Evolutionary conservation across 129 eudicot species (phyloP), one percentile per base, ranked within the genome.

Genomic region (Deinandra increscens): DNA sequence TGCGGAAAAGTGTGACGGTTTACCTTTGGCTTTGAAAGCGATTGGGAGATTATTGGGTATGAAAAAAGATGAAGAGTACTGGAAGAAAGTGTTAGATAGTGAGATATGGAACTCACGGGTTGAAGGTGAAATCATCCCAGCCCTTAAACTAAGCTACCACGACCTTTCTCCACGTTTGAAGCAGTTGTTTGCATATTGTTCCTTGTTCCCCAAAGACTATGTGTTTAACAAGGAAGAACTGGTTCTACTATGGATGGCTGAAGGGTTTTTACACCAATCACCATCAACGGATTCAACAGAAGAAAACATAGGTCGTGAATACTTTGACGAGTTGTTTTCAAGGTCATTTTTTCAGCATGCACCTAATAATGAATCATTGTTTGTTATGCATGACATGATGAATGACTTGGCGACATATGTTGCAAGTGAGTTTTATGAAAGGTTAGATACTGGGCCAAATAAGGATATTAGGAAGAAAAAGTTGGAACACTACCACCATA

Each of bases 361-460:
- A 29, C 48, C 71, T 66, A 48, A 60, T 29, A 20, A 46, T 11
- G 62, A 22, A 43, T 77, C 70, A 1, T 14, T 48, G 19, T 77
- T 36, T 45, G 71, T 75, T 22, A 75, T 80, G 82, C 83, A 84
- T 74, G 85, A 84, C 54, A 43, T 84, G 14, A 74, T 77, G 48
- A 66, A 74, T 66, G 83, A 81, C 48, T 45, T 80, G 22, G 80
- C 83, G 3, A 67, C 59, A 20, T 66, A 23, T 38, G 79, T 80
- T 72, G 80, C 77, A 18, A 77, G 81, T 5, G 75, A 49, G 3
- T 60, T 69, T 38, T 66, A 68, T 33, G 20, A 60, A 9, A 70
- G 74, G 70, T 42, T 76, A 42, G 86, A 84, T 17, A 71, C 56
- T 34, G 65, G 75, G 14, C 12, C 26, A 54, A 70, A 75, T 14